These are phyloP conservation scores for Endogone sp. DNA, from an alignment of 192 early-diverging fungal species.

Conservation along the genomic window DNA sequence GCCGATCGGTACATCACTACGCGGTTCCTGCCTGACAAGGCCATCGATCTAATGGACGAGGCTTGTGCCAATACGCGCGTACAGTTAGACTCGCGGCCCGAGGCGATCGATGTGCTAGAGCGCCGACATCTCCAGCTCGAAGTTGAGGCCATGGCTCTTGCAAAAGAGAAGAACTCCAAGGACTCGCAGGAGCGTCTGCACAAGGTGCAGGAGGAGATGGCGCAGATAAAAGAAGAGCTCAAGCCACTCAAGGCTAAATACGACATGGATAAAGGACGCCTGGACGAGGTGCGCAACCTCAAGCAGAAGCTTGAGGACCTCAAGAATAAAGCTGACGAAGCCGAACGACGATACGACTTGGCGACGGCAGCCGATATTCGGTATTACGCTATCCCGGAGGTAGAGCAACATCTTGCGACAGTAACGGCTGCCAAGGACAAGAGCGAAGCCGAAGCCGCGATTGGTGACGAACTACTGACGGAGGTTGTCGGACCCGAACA, in stretches of 20 bases:
- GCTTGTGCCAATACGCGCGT: constrained; percentile 94
- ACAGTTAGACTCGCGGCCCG: constrained; percentile 95
- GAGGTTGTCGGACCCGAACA: constrained; percentile 89
- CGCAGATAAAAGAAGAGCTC: constrained; percentile 78
- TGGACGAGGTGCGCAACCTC: constrained; percentile 84
- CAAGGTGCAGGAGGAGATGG: constrained; percentile 81
- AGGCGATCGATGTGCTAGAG: constrained; percentile 94
- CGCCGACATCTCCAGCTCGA: constrained; percentile 90
- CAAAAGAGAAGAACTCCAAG: constrained; percentile 91
- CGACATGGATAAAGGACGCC: constrained; percentile 77
- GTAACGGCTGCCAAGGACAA: constrained; percentile 62
- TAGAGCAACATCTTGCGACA: constrained; percentile 67
- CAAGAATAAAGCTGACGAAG: constrained; percentile 81
- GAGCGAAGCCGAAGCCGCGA: constrained; percentile 49
- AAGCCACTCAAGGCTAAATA: constrained; percentile 86
- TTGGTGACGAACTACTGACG: constrained; percentile 61
- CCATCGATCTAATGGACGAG: constrained; percentile 88
- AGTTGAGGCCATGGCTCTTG: constrained; percentile 90
- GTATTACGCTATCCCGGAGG: constrained; percentile 92
- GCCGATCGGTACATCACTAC: constrained; percentile 73
- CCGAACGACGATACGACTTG: constrained; percentile 79
- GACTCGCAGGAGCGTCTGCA: constrained; percentile 73
- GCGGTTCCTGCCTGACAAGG: constrained; percentile 75
- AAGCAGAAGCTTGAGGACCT: constrained; percentile 87
- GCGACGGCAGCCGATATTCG: constrained; percentile 88